Conservation (phyloP, 495 filamentous ascomycete species). For the Diplogelasinospora grovesii region DNA sequence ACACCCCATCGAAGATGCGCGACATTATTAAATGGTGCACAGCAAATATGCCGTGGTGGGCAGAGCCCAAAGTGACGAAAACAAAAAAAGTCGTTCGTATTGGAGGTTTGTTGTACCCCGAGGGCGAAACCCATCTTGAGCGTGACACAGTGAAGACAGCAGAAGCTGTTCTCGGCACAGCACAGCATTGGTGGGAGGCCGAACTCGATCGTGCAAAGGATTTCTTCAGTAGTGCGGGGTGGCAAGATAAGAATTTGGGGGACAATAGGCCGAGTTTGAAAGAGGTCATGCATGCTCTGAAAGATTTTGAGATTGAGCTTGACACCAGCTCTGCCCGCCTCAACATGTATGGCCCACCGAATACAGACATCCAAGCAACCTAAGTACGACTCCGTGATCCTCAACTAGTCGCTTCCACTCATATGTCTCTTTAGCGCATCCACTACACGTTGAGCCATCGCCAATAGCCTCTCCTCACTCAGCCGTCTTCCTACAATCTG, state of each 20-base stretch:
- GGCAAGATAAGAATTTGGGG: constrained; percentile 1
- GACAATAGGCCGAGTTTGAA: background rate
- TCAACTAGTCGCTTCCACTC: too few relatives aligned
- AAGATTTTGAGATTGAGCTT: too few relatives aligned
- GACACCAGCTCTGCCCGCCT: too few relatives aligned
- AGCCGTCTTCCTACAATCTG: constrained; percentile 30
- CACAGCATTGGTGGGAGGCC: background rate
- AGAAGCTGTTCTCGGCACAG: background rate
- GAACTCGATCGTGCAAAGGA: background rate
- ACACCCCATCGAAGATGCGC: background rate
- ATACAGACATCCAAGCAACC: background rate
- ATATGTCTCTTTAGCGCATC: constrained; percentile 3
- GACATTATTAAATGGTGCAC: background rate
- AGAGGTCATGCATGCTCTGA: background rate
- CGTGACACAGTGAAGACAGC: background rate
- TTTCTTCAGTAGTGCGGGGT: background rate
- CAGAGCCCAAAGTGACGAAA: background rate
- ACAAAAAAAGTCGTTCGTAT: background rate
- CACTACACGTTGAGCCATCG: constrained; percentile 19
- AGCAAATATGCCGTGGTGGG: background rate
- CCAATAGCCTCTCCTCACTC: constrained; percentile 28
- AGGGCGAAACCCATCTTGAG: too few relatives aligned
- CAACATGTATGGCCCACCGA: background rate
- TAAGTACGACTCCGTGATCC: too few relatives aligned
- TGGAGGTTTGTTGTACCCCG: background rate